A percentile compares a stretch with the other conserved stretches of the same genome.
phyloP scores from a whole-genome alignment of 805 yeast species.

The Zygoascus bituminiphila region DNA sequence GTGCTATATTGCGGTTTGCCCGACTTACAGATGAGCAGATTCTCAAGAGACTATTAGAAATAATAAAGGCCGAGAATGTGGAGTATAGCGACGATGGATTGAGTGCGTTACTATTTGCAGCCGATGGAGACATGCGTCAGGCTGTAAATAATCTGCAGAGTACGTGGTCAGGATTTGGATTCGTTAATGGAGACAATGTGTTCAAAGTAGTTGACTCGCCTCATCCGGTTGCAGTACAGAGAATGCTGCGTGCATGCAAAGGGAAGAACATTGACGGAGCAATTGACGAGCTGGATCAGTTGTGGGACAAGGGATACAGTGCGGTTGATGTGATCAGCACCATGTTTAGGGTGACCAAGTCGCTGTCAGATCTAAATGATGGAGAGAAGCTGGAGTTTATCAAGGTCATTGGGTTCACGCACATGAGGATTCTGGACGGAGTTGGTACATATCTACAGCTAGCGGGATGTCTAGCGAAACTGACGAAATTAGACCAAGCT shows the following conservation, averaged over 20 bases:
- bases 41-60: slow-evolving; percentile 61
- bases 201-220: slow-evolving; percentile 95
- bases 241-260: slow-evolving; percentile 45
- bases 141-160: slow-evolving; percentile 91
- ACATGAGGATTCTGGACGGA: slow-evolving; percentile 90
- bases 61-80: slow-evolving; percentile 61
- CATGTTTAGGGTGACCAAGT: slow-evolving; percentile 79
- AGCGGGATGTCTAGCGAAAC: slow-evolving; percentile 68
- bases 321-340: slow-evolving; percentile 90
- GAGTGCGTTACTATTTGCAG: slow-evolving; percentile 86
- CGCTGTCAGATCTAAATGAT: slow-evolving; percentile 45
- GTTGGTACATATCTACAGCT: slow-evolving; percentile 81
- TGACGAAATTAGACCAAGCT: slow-evolving; percentile 11
- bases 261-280: slow-evolving; percentile 54
- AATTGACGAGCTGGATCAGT: slow-evolving; percentile 48
- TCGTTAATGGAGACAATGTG: slow-evolving; percentile 87
- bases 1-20: slow-evolving; percentile 85
- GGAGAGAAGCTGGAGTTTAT: slow-evolving; percentile 57
- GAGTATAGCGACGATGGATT: slow-evolving; percentile 82
- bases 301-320: slow-evolving; percentile 88
- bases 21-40: slow-evolving; percentile 81
- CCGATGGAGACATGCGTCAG: slow-evolving; percentile 99
- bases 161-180: slow-evolving; percentile 86
- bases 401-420: slow-evolving; percentile 81
- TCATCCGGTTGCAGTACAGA: slow-evolving; percentile 77